Evolutionary conservation across 108 stramenopile species (phyloP), one percentile per base, ranked within the genome.

Genomic region (Stephanodiscus minutulus): DNA sequence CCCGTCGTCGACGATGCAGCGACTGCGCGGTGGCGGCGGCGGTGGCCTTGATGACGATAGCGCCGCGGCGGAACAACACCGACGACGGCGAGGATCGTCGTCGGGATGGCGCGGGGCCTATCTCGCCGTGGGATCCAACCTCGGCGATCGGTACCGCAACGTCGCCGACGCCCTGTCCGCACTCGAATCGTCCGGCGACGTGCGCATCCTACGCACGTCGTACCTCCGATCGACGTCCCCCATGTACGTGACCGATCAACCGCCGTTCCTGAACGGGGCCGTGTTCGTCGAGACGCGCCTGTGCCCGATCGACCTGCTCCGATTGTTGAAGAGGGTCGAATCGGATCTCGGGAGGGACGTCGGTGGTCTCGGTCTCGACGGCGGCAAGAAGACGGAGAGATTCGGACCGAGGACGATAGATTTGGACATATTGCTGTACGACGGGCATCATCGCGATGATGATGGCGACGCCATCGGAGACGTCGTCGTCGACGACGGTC

Each of bases 351-450:
- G 91, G 24, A 74, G 93, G 22, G 68, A 91, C 76, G 68, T 92
- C 17, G 50, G 7, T 18, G 3, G n/a, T 37, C 20, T 27, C n/a
- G 66, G 64, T 58, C 44, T 29, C 10, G 49, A 52, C 11, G 36
- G 66, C 31, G 31, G 31, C 31, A 5, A 5, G 31, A 5, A 33
- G 15, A 70, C 69, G 10, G 62, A 81, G 35, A 66, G 88, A 13
- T 86, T 89, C 76, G 95, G 95, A 33, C 97, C 97, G 27, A 82
- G 97, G n/a, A 88, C 87, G 3, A 64, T 97, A 18, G 97, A 97
- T 70, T 82, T 97, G 55, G 97, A 97, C 71, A 85, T 97, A 28
- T 66, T 96, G 15, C 69, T 88, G 11, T 94, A 85, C 65, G 85
- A 72, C 58, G n/a, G n/a, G n/a, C n/a, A n/a, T n/a, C n/a, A n/a